A percentile compares a stretch with the other conserved stretches of the same genome.
Evolutionary conservation across 139 green algal genomes (phyloP).

Genomic region (Zygnema cylindricum): DNA sequence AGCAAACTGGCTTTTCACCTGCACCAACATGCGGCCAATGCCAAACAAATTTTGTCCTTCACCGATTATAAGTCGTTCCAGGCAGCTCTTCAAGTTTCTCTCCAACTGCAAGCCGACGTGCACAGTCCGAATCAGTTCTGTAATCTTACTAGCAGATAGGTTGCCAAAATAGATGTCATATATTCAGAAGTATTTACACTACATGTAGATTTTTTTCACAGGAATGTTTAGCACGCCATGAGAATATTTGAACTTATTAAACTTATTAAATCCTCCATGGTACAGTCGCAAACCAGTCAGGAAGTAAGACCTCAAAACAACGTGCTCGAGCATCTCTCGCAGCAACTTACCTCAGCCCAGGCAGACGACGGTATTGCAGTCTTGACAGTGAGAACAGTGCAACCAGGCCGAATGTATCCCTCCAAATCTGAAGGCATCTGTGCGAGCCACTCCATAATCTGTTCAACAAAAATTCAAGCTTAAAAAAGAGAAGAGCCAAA

Average conservation of each 20-base stretch:
- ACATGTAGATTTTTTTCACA: background rate
- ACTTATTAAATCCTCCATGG: background rate
- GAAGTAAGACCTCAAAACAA: background rate
- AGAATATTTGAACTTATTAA: too few relatives aligned
- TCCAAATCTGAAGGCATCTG: constrained; percentile 34
- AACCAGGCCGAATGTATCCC: constrained; percentile 48
- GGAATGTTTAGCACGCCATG: background rate
- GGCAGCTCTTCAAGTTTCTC: background rate
- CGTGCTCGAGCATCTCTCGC: background rate
- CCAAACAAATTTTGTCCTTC: background rate
- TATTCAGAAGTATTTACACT: background rate
- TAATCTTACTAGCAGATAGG: too few relatives aligned
- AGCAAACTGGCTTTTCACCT: background rate
- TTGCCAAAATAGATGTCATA: background rate
- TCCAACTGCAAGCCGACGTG: constrained; percentile 10
- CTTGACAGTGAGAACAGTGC: constrained; percentile 28
- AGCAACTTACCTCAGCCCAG: constrained; percentile 48
- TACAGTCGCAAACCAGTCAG: background rate
- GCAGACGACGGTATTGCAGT: background rate
- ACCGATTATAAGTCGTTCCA: background rate
- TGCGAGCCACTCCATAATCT: constrained; percentile 52
- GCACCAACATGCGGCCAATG: constrained; percentile 1
- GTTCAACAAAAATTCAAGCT: too few relatives aligned
- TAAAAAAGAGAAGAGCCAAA: too few relatives aligned
- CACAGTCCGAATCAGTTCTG: too few relatives aligned